Evolutionary conservation across 306 rosid genomes (phyloP).

Genomic region (Malus sylvestris): DNA sequence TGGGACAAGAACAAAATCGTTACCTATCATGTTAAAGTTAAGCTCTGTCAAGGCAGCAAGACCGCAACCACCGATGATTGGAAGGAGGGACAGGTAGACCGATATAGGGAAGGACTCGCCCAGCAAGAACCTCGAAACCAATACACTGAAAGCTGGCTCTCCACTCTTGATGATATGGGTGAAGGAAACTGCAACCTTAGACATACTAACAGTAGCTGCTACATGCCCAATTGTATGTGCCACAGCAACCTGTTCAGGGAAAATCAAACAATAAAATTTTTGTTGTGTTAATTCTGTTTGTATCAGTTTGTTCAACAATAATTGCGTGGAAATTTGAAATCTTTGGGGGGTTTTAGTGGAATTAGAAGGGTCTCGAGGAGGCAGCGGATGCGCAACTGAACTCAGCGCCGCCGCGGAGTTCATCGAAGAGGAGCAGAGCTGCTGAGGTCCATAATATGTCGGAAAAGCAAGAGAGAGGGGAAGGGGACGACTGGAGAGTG

Average conservation of each 20-base stretch:
- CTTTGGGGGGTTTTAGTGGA: too few species aligned
- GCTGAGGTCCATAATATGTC: too few species aligned
- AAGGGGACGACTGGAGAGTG: too few species aligned
- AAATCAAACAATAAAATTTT: conserved; percentile 5
- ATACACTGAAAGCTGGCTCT: conserved; percentile 93
- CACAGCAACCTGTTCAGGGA: conserved; percentile 67
- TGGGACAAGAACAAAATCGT: neutral
- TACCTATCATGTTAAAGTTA: conserved; percentile 96
- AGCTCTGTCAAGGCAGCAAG: conserved; percentile 98
- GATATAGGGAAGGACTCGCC: conserved; percentile 82
- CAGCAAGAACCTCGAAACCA: conserved; percentile 81
- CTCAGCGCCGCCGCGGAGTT: too few species aligned
- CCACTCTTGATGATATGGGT: conserved; percentile 99
- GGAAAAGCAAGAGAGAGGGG: too few species aligned
- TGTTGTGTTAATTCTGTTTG: too few species aligned
- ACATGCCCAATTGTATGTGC: conserved; percentile 99
- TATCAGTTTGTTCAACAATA: too few species aligned
- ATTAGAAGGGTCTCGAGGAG: too few species aligned
- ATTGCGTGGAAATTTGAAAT: too few species aligned
- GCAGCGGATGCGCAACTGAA: too few species aligned
- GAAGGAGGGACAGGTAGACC: conserved; percentile 81
- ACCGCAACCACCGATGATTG: conserved; percentile 96
- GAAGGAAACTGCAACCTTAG: conserved; percentile 98
- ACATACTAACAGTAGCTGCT: conserved; percentile 97
- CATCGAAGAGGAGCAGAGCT: too few species aligned